A percentile compares a stretch with the other conserved stretches of the same genome.
Conservation (phyloP, 1,284 basidiomycete species). For the Ustilago nuda region DNA sequence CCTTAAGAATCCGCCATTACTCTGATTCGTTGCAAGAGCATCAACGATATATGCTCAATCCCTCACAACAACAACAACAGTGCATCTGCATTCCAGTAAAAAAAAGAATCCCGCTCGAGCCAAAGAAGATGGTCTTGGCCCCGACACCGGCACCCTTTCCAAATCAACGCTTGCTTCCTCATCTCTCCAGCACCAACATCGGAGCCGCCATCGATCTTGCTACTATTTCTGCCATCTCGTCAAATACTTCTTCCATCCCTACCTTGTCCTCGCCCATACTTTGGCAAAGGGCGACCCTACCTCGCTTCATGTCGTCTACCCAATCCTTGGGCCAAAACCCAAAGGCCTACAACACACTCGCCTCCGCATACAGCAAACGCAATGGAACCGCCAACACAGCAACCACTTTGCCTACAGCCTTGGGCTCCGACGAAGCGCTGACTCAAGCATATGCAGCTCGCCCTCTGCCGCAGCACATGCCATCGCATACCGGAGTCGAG, state of each 20-base stretch:
- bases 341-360: conserved; percentile 33
- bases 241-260: conserved; percentile 1
- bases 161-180: conserved; percentile 18
- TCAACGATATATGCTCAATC: background rate
- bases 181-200: conserved; percentile 21
- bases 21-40: background rate
- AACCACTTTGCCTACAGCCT: conserved; percentile 18
- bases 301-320: conserved; percentile 31
- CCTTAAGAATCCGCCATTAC: background rate
- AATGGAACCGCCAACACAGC: conserved; percentile 33
- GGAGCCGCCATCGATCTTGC: conserved; percentile 28
- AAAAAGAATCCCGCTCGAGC: conserved; percentile 18
- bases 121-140: conserved; percentile 48
- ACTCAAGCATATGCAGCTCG: conserved; percentile 18
- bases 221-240: conserved; percentile 29
- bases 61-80: background rate
- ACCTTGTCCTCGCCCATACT: conserved; percentile 8
- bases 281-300: conserved; percentile 12
- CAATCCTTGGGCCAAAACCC: conserved; percentile 21
- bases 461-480: conserved; percentile 19
- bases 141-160: conserved; percentile 32
- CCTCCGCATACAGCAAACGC: conserved; percentile 43
- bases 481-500: conserved; percentile 16
- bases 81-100: background rate
- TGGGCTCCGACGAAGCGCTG: conserved; percentile 11